Evolutionary conservation across 2,329 filamentous ascomycete species (phyloP).

Genomic region (Sporothrix humicola): DNA sequence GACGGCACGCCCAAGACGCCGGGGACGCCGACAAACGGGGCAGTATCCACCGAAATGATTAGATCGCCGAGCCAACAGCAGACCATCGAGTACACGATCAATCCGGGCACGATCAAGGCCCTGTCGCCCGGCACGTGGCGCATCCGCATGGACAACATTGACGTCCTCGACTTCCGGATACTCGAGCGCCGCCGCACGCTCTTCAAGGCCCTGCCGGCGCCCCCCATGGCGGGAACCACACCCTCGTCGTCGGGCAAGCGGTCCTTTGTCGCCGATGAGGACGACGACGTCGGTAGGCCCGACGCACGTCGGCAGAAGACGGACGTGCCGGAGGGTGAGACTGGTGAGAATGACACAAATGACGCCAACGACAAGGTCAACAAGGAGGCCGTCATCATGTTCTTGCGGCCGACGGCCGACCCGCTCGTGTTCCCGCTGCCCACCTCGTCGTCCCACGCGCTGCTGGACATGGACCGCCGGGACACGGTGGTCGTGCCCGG

Average conservation of each 20-base stretch:
- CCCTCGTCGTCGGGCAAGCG: conserved; percentile 59
- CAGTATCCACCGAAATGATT: not conserved
- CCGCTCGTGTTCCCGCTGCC: conserved; percentile 60
- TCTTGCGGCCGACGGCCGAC: conserved; percentile 56
- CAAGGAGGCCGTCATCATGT: conserved; percentile 62
- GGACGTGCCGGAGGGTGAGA: conserved; percentile 33
- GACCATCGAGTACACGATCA: conserved; percentile 45
- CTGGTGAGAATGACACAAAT: conserved; percentile 34
- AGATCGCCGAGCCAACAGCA: conserved; percentile 33
- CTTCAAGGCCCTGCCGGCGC: conserved; percentile 43
- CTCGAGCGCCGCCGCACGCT: conserved; percentile 52
- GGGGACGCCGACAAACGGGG: conserved; percentile 5
- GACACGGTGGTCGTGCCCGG: conserved; percentile 58
- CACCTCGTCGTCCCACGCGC: conserved; percentile 54
- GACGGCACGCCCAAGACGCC: conserved; percentile 30
- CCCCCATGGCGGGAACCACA: conserved; percentile 39
- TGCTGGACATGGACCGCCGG: conserved; percentile 57
- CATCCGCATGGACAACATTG: conserved; percentile 56
- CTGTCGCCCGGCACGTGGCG: conserved; percentile 63
- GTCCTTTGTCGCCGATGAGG: conserved; percentile 53
- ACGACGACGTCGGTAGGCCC: conserved; percentile 45
- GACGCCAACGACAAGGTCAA: conserved; percentile 41
- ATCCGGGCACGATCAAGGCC: conserved; percentile 53
- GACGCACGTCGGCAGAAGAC: conserved; percentile 45
- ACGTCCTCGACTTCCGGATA: conserved; percentile 63